A percentile compares a stretch with the other conserved stretches of the same genome.
These are phyloP conservation scores for Talaromyces atroroseus DNA, from an alignment of 2,329 filamentous ascomycete species.

Conservation along the genomic window DNA sequence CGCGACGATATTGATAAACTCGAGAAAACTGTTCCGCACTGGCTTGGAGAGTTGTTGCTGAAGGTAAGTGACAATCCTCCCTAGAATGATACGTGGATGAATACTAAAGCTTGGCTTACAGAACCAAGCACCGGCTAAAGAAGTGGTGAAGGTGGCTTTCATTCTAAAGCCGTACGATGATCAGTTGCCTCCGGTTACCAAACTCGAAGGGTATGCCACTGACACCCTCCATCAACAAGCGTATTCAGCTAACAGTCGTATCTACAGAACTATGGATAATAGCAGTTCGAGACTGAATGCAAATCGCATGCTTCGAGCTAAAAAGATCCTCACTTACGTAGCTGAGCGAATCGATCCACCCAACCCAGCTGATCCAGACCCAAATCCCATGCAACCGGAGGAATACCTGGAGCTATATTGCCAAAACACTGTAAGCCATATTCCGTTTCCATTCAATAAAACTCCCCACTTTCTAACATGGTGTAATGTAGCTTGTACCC, in stretches of 20 bases:
- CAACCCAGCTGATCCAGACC: conserved; percentile 53
- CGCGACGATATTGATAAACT: conserved; percentile 74
- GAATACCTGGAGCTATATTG: conserved; percentile 95
- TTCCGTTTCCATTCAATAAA: background rate
- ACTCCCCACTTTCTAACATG: background rate
- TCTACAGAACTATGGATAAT: conserved; percentile 18
- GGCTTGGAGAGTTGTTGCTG: conserved; percentile 84
- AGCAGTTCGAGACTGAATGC: conserved; percentile 88
- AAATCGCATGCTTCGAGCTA: conserved; percentile 91
- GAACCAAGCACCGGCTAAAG: conserved; percentile 78
- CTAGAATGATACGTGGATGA: background rate
- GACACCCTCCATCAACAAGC: background rate
- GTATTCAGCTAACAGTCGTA: conserved; percentile 5
- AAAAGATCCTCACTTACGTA: conserved; percentile 89
- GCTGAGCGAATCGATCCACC: conserved; percentile 81
- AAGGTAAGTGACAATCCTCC: conserved; percentile 42
- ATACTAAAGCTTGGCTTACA: conserved; percentile 29
- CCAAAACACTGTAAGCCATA: conserved; percentile 69
- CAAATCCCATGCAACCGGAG: conserved; percentile 66
- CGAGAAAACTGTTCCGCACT: conserved; percentile 81
- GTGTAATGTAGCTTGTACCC: conserved; percentile 46
- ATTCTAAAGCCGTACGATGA: conserved; percentile 77
- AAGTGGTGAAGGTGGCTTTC: conserved; percentile 95
- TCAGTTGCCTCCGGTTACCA: conserved; percentile 66
- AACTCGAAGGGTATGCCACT: conserved; percentile 58